A percentile compares a stretch with the other conserved stretches of the same genome.
Evolutionary conservation across 805 yeast genomes (phyloP).

Genomic region (Wickerhamiella domercqiae): DNA sequence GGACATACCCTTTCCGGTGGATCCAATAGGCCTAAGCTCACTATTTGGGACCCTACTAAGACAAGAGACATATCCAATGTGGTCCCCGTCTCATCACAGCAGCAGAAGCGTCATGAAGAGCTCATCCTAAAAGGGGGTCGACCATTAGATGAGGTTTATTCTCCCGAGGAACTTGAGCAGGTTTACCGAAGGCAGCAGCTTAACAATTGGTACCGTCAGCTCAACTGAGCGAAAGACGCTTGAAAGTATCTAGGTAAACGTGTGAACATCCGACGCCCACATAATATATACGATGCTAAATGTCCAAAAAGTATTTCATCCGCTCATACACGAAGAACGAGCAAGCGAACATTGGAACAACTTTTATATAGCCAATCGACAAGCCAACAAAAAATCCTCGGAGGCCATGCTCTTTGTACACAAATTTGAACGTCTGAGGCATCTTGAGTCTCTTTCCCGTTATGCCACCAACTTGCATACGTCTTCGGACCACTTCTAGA

Average conservation of each 20-base stretch:
- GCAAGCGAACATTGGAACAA: conserved; percentile 94
- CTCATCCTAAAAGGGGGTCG: conserved; percentile 59
- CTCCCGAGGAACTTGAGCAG: conserved; percentile 38
- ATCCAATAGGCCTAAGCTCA: conserved; percentile 62
- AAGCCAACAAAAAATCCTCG: conserved; percentile 88
- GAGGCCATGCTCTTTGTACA: conserved; percentile 61
- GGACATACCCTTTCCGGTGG: conserved; percentile 84
- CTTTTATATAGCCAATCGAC: conserved; percentile 88
- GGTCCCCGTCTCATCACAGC: conserved; percentile 78
- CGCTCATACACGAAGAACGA: conserved; percentile 90
- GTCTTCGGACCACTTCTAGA: conserved; percentile 81
- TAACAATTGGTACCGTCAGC: conserved; percentile 59
- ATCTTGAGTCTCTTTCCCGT: conserved; percentile 24
- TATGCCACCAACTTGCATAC: conserved; percentile 91
- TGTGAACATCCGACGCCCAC: background rate
- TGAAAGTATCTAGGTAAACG: background rate
- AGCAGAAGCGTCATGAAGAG: conserved; percentile 65
- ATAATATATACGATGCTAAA: conserved; percentile 23
- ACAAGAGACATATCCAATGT: conserved; percentile 62
- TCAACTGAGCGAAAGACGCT: conserved; percentile 19
- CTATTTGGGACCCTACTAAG: conserved; percentile 65
- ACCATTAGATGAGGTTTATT: conserved; percentile 45
- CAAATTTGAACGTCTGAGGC: conserved; percentile 30
- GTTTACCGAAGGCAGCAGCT: conserved; percentile 53
- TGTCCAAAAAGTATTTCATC: conserved; percentile 53